phyloP scores from a whole-genome alignment of 164 flowering plant species.

The Cinnamomum micranthum region DNA sequence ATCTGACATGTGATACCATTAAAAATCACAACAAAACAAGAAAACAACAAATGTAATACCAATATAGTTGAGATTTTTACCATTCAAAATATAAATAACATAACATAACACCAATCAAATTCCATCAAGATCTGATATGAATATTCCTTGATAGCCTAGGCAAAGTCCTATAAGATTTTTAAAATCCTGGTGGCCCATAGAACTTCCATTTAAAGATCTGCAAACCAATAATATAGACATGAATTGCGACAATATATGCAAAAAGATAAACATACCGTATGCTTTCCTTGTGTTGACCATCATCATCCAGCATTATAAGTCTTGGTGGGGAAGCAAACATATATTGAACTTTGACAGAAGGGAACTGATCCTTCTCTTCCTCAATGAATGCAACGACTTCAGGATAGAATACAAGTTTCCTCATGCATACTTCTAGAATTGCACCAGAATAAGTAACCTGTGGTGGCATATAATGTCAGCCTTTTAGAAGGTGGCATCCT shows the following conservation, averaged over 20 bases:
- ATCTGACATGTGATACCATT: too few relatives aligned
- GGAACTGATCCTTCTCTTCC: slow-evolving; percentile 82
- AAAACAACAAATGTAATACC: too few relatives aligned
- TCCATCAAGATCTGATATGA: not conserved
- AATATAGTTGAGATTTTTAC: too few relatives aligned
- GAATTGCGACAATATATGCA: not conserved
- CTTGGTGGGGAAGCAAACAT: slow-evolving; percentile 82
- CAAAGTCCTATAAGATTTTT: not conserved
- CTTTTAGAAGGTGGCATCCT: slow-evolving; percentile 3
- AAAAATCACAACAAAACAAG: too few relatives aligned
- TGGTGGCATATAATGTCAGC: slow-evolving; percentile 12
- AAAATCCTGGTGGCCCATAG: not conserved
- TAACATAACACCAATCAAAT: not conserved
- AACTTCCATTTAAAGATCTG: not conserved
- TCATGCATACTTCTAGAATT: slow-evolving; percentile 80
- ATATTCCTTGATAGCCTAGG: not conserved
- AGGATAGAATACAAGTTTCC: slow-evolving; percentile 91
- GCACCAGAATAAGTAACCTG: slow-evolving; percentile 82
- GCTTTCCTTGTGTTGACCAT: slow-evolving; percentile 65
- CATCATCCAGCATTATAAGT: slow-evolving; percentile 75
- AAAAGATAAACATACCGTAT: slow-evolving; percentile 48
- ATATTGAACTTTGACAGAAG: slow-evolving; percentile 65
- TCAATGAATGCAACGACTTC: slow-evolving; percentile 84
- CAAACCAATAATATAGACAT: not conserved
- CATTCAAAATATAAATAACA: too few relatives aligned